Evolutionary conservation across 768 basidiomycete species (phyloP).

Genomic region (Boletus huronensis): DNA sequence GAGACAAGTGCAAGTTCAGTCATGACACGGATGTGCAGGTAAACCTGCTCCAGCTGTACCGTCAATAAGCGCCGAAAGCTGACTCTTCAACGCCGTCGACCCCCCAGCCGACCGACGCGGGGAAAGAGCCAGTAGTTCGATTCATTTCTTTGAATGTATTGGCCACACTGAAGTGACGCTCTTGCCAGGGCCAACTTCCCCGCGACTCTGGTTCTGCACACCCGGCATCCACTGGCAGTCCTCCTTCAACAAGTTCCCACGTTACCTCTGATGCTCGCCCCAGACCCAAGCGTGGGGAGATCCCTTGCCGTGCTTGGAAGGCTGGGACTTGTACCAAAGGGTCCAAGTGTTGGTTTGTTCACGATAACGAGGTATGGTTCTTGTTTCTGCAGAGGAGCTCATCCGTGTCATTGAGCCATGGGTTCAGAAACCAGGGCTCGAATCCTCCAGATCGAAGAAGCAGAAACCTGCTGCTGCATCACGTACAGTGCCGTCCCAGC

Average conservation of each 20-base stretch:
- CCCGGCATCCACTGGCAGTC: not conserved
- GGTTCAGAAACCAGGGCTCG: conserved; percentile 9
- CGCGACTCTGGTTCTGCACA: not conserved
- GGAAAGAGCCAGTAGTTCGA: not conserved
- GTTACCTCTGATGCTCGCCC: conserved; percentile 14
- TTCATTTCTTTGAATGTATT: not conserved
- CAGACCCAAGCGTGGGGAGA: conserved; percentile 21
- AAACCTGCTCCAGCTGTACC: not conserved
- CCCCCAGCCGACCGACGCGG: not conserved
- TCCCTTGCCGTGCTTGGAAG: conserved; percentile 34
- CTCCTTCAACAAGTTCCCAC: not conserved
- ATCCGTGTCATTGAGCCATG: not conserved
- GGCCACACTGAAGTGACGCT: not conserved
- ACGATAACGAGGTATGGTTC: conserved; percentile 32
- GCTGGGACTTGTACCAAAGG: conserved; percentile 38
- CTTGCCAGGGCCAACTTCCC: not conserved
- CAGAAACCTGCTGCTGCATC: not conserved
- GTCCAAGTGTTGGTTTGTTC: conserved; percentile 33
- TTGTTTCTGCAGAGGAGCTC: not conserved
- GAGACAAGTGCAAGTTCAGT: conserved; percentile 24
- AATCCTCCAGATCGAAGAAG: not conserved
- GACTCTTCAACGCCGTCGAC: not conserved
- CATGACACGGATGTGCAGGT: conserved; percentile 17
- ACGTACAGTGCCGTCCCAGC: not conserved
- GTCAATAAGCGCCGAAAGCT: not conserved